Evolutionary conservation across 1,284 basidiomycete genomes (phyloP), one percentile per base, ranked within the genome.

Genomic region (Melampsora occidentalis): DNA sequence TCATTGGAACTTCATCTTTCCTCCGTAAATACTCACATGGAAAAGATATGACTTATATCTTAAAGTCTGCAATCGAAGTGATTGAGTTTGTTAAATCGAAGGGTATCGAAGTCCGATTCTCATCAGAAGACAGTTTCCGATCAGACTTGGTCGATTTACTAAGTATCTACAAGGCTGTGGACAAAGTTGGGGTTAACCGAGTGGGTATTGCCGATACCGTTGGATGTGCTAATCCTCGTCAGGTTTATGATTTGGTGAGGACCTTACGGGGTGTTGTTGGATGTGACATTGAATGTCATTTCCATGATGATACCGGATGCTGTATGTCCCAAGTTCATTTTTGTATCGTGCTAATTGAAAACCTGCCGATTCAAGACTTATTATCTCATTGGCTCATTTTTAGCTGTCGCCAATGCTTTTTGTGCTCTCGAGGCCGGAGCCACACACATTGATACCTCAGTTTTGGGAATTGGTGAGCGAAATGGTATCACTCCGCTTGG

Each of bases 31-130:
- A 96, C 88, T 98, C 96, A 62, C 97, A 99, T 85, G 97, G 97
- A 82, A 99, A 99, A 89, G 97, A 99, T 85, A 99, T 99, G 93
- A 87, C 94, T 71, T 99, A 98, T 87, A 99, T 99, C 86, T 97
- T 97, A 87, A 98, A 97, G 89, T 79, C 83, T 69, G 84, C 96
- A 78, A 94, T 98, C 82, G 96, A 98, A 85, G 97, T 99, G 81
- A 99, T 99, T 85, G 89, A 97, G 83, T 99, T 92, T 81, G 96
- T 99, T 88, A 99, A 99, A 89, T 94, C 91, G 87, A 99, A 98
- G 91, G 92, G 92, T 78, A 97, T 99, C 83, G 97, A 99, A 86
- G 94, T 99, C 84, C 93, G 97, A 78, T 99, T 99, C 89, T 99
- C 96, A 39, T 97, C 96, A 48, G 97, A 99, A 85, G 97, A 99